Base-by-base conservation (phyloP, 306 rosid species). In the Hippophae rhamnoides region DNA sequence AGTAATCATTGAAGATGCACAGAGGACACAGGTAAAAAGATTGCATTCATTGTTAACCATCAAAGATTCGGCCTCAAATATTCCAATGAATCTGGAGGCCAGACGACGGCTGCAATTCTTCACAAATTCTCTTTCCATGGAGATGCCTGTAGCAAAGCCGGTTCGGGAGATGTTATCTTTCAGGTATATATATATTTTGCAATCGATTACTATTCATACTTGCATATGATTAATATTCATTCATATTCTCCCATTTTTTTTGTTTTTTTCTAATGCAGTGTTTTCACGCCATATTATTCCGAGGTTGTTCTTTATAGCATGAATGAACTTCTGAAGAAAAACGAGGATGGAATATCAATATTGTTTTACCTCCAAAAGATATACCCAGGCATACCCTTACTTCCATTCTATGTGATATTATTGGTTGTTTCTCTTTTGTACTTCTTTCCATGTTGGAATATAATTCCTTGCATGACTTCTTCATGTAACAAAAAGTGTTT, bases 81-180 rank as follows among this genome's bases (percentile, higher is more conserved):
- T 90, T 67, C 98, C 98, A 31, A 86, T 44, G 62, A 90, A 90
- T 85, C 87, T 90, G 72, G 98, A 90, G 83, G 96, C 98, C 57
- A 41, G 86, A 66, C 87, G 98, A 52, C 77, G 98, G 64, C 76
- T 90, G 55, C 52, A 83, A 67, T 90, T 90, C 78, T 90, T 90
- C 48, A 70, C 96, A 54, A 90, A 90, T 76, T 90, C 98, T 6
- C 98, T 90, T 75, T 87, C 86, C 73, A 90, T 90, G 98, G 74
- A 46, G 58, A 83, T 90, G 87, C 98, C 98, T 38, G 40, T 7
- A 53, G 48, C 98, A 55, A 90, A 72, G 78, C 89, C 89, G 53
- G 95, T 90, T 27, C 83, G 83, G 42, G 76, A 85, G 76, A 90
- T 83, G 96, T 67, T 87, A 43, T 81, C 98, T 47, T 90, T 90